Conservation (phyloP, 805 yeast genomes). For the Deakozyma indianensis region DNA sequence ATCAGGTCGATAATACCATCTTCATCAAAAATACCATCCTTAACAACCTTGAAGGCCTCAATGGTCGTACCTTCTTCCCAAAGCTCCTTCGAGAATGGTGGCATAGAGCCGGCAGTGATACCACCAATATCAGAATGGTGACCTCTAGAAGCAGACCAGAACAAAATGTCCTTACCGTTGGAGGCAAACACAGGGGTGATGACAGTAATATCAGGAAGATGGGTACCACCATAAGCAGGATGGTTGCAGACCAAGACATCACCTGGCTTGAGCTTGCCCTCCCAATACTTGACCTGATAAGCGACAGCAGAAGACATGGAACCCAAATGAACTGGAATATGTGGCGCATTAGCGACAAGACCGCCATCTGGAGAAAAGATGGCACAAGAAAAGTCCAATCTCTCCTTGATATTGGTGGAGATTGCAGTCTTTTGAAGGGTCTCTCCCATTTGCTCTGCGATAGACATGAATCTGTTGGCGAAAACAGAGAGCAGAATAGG, state of each 20-base stretch:
- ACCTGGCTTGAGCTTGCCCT: conserved; percentile 48
- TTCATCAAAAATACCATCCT: conserved; percentile 62
- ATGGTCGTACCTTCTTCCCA: conserved; percentile 90
- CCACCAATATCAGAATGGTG: conserved; percentile 97
- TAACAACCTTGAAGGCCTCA: conserved; percentile 59
- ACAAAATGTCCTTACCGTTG: conserved; percentile 39
- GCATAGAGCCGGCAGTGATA: conserved; percentile 84
- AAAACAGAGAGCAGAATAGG: conserved; percentile 65
- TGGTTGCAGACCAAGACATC: conserved; percentile 70
- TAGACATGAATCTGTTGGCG: conserved; percentile 77
- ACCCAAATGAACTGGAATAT: conserved; percentile 75
- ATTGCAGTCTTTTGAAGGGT: conserved; percentile 69
- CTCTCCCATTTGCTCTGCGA: conserved; percentile 82
- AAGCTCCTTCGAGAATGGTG: conserved; percentile 73
- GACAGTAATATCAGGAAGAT: conserved; percentile 81
- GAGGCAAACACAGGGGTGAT: conserved; percentile 76
- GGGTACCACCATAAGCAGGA: conserved; percentile 78
- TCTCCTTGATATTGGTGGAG: conserved; percentile 70
- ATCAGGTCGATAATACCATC: conserved; percentile 47
- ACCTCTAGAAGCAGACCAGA: conserved; percentile 87
- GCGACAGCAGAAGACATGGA: conserved; percentile 73
- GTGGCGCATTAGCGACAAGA: conserved; percentile 78
- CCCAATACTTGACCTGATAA: conserved; percentile 52
- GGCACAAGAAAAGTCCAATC: conserved; percentile 78
- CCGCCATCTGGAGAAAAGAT: conserved; percentile 64